Evolutionary conservation across 139 green algal genomes (phyloP).

Genomic region (Pleodorina starrii): DNA sequence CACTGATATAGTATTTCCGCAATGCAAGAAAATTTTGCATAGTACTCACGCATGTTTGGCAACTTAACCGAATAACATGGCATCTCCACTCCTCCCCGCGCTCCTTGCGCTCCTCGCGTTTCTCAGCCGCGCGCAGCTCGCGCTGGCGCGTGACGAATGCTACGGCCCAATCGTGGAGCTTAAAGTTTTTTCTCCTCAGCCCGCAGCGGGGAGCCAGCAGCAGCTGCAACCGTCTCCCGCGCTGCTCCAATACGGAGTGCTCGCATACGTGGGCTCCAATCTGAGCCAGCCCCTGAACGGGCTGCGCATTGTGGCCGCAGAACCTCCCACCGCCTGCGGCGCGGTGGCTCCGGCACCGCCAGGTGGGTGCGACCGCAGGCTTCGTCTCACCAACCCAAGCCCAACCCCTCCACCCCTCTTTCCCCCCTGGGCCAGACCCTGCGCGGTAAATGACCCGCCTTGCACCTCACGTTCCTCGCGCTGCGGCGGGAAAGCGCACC

Average conservation of each 20-base stretch:
- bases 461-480: too few species aligned
- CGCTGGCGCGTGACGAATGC: constrained; percentile 4
- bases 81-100: not conserved
- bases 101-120: not conserved
- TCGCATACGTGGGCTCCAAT: constrained; percentile 6
- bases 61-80: too few species aligned
- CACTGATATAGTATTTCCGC: too few species aligned
- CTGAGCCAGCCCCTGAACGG: not conserved
- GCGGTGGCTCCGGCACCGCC: not conserved
- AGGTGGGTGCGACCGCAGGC: constrained; percentile 9
- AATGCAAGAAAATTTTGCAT: not conserved
- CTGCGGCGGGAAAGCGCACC: too few species aligned
- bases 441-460: too few species aligned
- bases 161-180: constrained; percentile 26
- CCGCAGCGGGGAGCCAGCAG: not conserved
- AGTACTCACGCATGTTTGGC: too few species aligned
- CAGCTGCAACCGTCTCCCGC: too few species aligned
- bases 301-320: not conserved
- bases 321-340: not conserved
- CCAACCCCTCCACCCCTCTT: too few species aligned
- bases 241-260: constrained; percentile 7
- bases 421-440: too few species aligned
- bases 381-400: too few species aligned
- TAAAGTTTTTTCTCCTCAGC: not conserved
- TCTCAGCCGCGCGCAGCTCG: not conserved